phyloP scores from a whole-genome alignment of 148 eudicot genomes.

The Gaultheria prostrata region DNA sequence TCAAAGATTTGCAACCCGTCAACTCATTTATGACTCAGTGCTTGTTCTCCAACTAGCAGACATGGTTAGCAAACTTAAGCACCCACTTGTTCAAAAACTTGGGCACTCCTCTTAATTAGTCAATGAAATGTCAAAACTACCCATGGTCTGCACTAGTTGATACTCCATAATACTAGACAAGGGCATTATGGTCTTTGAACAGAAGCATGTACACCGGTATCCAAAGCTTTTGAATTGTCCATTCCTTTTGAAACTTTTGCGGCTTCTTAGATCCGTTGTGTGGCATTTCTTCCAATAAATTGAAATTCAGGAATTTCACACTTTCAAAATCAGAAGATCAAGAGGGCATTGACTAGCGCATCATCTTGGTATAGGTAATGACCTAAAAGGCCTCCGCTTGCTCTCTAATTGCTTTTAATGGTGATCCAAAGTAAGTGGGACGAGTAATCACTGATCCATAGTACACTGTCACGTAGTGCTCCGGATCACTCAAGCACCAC shows the following conservation, averaged over 20 bases:
- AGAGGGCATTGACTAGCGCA: background rate
- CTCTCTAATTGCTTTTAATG: too few relatives aligned
- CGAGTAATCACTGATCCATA: too few relatives aligned
- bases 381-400: too few relatives aligned
- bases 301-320: background rate
- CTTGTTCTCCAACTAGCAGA: slow-evolving; percentile 31
- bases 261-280: background rate
- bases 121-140: background rate
- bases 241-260: background rate
- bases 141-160: background rate
- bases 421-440: too few relatives aligned
- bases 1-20: slow-evolving; percentile 2
- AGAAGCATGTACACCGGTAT: background rate
- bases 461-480: too few relatives aligned
- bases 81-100: background rate
- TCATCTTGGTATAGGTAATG: background rate
- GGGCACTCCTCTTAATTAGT: background rate
- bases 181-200: background rate
- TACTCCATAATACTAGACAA: background rate
- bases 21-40: slow-evolving; percentile 17
- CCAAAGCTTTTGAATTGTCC: background rate
- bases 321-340: background rate
- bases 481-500: too few relatives aligned
- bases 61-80: slow-evolving; percentile 22
- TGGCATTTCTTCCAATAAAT: slow-evolving; percentile 7